Base-by-base conservation (phyloP, 345 rosid species). In the Lumnitzera littorea region DNA sequence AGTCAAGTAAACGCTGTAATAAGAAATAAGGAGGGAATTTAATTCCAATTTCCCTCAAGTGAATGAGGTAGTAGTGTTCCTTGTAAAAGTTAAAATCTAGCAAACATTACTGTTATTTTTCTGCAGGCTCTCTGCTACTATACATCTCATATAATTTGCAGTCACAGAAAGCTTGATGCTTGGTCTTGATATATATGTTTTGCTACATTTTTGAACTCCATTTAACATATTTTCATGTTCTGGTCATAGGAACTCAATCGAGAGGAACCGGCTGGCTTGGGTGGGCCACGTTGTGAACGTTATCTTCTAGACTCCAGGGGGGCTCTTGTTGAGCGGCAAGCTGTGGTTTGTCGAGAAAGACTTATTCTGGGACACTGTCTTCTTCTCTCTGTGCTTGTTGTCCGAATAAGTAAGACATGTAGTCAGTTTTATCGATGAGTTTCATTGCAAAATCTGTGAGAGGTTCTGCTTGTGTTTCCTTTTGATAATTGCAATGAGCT, bases 201-300 rank as follows among this genome's bases (percentile, higher is more conserved):
- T 50, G 48, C 6, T 20, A 56, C 46, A 24, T 12, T 5, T 7
- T 56, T 41, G 24, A 16, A 23, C 48, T 57, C 15, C 24, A n/a
- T n/a, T 16, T 57, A 48, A 15, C 46, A 48, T 57, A 27, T 56
- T 36, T 49, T 52, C 47, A 24, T 51, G 61, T 16, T 60, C 74
- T 75, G 36, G 47, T 61, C 62, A 46, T 76, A 92, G 98, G 96
- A 87, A 84, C 94, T 92, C 65, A 84, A 74, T 80, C 94, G 83
- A 24, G 96, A 85, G 72, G 98, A 92, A 78, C 96, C 98, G 56
- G 78, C 88, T 78, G 94, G 97, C 59, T 70, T 89, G 55, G 98
- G 98, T 70, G 97, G 97, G 62, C 94, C 90, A 55, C 79, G 60
- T 49, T 79, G 90, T 73, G 98, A 92, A 57, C 84, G 58, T 20